A percentile compares a stretch with the other conserved stretches of the same genome.
Conservation (phyloP, 768 basidiomycete genomes). For the Tephrocybe sp. region DNA sequence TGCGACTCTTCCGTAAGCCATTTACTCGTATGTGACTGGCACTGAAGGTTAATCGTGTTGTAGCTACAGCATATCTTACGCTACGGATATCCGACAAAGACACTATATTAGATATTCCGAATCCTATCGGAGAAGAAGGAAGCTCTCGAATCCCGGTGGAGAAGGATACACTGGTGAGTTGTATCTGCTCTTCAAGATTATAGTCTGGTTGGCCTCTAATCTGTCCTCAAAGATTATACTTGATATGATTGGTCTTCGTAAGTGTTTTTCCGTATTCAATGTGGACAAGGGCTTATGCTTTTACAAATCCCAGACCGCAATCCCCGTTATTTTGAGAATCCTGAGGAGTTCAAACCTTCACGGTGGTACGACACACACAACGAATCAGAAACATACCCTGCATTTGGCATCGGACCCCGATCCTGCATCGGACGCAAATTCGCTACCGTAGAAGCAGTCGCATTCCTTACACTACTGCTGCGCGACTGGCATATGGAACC, state of each 20-base stretch:
- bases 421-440: slow-evolving; percentile 56
- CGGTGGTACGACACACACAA: slow-evolving; percentile 41
- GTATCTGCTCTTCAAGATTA: not conserved
- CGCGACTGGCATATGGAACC: slow-evolving; percentile 53
- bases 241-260: slow-evolving; percentile 48
- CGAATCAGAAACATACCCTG: slow-evolving; percentile 41
- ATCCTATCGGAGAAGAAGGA: slow-evolving; percentile 33
- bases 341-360: slow-evolving; percentile 43
- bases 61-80: not conserved
- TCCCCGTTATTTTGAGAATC: slow-evolving; percentile 44
- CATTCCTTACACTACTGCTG: slow-evolving; percentile 47
- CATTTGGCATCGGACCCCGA: slow-evolving; percentile 47
- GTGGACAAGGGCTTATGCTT: not conserved
- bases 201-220: not conserved
- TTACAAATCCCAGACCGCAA: slow-evolving; percentile 40
- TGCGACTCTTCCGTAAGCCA: slow-evolving; percentile 38
- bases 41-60: not conserved
- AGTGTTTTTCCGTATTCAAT: slow-evolving; percentile 20
- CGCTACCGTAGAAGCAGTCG: slow-evolving; percentile 47
- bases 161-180: slow-evolving; percentile 25
- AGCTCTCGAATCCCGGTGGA: slow-evolving; percentile 28
- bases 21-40: not conserved
- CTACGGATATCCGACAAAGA: not conserved
- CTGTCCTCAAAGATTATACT: slow-evolving; percentile 29
- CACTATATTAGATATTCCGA: not conserved